Evolutionary conservation across 495 filamentous ascomycete species (phyloP).

Genomic region (Talaromyces thailandensis): DNA sequence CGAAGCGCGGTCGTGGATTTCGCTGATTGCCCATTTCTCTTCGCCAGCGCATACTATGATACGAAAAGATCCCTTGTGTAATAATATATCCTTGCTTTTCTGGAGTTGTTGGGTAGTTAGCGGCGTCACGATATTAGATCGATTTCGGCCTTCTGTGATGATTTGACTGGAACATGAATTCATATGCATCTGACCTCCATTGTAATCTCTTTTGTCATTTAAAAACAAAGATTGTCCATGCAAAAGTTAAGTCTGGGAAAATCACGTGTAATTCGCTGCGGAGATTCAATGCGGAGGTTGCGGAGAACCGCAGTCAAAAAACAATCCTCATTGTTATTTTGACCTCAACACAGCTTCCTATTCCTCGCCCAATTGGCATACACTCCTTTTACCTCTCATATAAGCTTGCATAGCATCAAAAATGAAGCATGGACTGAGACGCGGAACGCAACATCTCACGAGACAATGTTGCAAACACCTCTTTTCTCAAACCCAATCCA

Average conservation of each 20-base stretch:
- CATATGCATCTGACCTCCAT: neutral
- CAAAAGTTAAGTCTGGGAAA: neutral
- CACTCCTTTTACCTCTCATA: neutral
- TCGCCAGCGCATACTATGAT: neutral
- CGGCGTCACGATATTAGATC: neutral
- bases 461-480: slow-evolving; percentile 16
- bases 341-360: neutral
- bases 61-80: neutral
- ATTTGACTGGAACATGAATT: neutral
- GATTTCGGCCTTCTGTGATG: neutral
- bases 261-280: slow-evolving; percentile 8
- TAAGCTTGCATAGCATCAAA: neutral
- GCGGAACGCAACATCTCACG: slow-evolving; percentile 23
- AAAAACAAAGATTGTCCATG: no score
- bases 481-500: slow-evolving; percentile 10
- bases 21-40: neutral
- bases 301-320: neutral
- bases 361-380: neutral
- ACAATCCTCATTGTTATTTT: neutral
- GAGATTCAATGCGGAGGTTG: slow-evolving; percentile 6
- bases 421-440: slow-evolving; percentile 27
- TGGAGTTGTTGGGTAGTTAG: slow-evolving; percentile 17
- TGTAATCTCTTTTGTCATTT: no score
- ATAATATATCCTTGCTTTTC: slow-evolving; percentile 10
- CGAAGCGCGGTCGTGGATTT: slow-evolving; percentile 13